A percentile compares a stretch with the other conserved stretches of the same genome.
These are phyloP conservation scores for Elsinoe perseae DNA, from an alignment of 2,329 filamentous ascomycete species.

Conservation along the genomic window DNA sequence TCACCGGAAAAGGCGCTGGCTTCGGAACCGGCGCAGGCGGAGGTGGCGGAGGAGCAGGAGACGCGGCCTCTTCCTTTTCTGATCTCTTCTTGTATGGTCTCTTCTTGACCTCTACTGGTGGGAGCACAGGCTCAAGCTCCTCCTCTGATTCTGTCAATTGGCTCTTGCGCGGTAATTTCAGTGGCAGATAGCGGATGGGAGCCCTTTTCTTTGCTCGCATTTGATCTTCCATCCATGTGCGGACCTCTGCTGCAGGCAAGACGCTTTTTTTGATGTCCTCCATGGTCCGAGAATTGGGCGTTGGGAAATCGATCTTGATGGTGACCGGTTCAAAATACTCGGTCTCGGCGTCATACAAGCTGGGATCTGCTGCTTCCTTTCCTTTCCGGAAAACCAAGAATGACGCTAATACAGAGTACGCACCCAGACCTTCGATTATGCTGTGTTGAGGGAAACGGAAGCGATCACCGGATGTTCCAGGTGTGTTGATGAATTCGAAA, in stretches of 20 bases:
- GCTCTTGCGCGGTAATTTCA: slow-evolving; percentile 43
- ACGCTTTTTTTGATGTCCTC: slow-evolving; percentile 51
- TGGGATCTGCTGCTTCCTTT: slow-evolving; percentile 42
- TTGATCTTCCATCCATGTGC: slow-evolving; percentile 48
- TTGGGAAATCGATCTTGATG: slow-evolving; percentile 46
- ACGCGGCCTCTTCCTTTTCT: slow-evolving; percentile 7
- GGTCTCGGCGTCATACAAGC: slow-evolving; percentile 37
- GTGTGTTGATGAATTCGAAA: slow-evolving; percentile 51
- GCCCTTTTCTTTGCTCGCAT: slow-evolving; percentile 51
- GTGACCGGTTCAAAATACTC: slow-evolving; percentile 74
- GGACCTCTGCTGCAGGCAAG: slow-evolving; percentile 46
- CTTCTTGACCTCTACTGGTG: slow-evolving; percentile 11
- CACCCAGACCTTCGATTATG: slow-evolving; percentile 58
- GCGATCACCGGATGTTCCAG: slow-evolving; percentile 59
- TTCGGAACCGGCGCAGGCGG: neutral
- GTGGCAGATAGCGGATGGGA: slow-evolving; percentile 48
- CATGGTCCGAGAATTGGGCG: slow-evolving; percentile 44
- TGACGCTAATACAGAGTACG: slow-evolving; percentile 56
- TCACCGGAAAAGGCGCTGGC: neutral
- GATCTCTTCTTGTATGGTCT: slow-evolving; percentile 5
- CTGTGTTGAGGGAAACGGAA: slow-evolving; percentile 73
- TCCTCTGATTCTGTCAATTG: slow-evolving; percentile 31
- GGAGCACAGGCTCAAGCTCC: slow-evolving; percentile 19
- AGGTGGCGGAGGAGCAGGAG: neutral
- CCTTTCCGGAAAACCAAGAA: slow-evolving; percentile 71